phyloP scores from a whole-genome alignment of 768 basidiomycete species.

The Russula foetens region DNA sequence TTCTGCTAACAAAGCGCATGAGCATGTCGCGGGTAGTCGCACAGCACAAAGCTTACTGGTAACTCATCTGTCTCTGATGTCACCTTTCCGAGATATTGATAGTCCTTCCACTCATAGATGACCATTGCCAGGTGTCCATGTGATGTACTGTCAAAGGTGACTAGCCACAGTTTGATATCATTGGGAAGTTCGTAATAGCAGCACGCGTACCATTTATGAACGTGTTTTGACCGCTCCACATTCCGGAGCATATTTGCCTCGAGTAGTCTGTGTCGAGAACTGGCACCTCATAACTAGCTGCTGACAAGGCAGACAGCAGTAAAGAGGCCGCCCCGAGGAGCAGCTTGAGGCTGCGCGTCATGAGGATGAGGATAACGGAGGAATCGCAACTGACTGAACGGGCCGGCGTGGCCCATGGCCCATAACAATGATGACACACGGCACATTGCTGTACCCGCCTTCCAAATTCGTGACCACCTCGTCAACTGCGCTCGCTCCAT shows the following conservation, averaged over 20 bases:
- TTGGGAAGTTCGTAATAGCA: constrained; percentile 7
- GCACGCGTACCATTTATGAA: constrained; percentile 70
- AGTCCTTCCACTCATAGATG: constrained; percentile 93
- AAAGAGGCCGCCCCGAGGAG: constrained; percentile 20
- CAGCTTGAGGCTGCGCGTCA: constrained; percentile 13
- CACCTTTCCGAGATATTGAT: constrained; percentile 68
- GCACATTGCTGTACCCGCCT: background rate
- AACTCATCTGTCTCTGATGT: constrained; percentile 46
- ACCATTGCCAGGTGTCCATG: constrained; percentile 89
- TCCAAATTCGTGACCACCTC: background rate
- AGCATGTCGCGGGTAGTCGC: constrained; percentile 9
- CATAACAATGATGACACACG: background rate
- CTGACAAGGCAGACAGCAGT: constrained; percentile 17
- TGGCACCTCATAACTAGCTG: constrained; percentile 50
- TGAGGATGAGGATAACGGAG: constrained; percentile 13
- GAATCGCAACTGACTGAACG: background rate
- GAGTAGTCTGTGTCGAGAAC: constrained; percentile 74
- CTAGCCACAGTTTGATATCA: constrained; percentile 30
- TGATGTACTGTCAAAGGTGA: constrained; percentile 71
- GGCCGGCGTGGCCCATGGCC: background rate
- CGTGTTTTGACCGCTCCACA: constrained; percentile 77
- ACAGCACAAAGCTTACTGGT: constrained; percentile 46
- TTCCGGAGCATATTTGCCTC: constrained; percentile 89
- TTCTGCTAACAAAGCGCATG: constrained; percentile 48
- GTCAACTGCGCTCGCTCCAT: background rate